A percentile compares a stretch with the other conserved stretches of the same genome.
Evolutionary conservation across 2,329 filamentous ascomycete genomes (phyloP).

Genomic region (Epichloe sibirici): DNA sequence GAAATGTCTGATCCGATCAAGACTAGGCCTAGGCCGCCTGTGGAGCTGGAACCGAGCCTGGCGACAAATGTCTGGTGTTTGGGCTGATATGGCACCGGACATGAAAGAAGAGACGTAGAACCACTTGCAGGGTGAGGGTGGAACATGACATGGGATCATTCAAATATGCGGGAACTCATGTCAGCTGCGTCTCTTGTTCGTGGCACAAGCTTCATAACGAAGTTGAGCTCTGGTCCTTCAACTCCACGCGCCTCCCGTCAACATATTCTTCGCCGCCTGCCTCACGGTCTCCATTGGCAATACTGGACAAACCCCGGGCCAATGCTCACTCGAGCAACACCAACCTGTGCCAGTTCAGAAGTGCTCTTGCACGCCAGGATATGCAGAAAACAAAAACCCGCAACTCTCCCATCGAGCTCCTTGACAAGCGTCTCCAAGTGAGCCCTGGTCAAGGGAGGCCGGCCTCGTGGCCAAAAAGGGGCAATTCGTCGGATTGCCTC

Average conservation of each 20-base stretch:
- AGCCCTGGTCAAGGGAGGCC: conserved; percentile 31
- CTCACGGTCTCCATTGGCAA: conserved; percentile 29
- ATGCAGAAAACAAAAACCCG: conserved; percentile 29
- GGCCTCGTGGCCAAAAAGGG: conserved; percentile 26
- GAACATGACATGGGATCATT: too few relatives aligned
- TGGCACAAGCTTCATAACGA: not conserved
- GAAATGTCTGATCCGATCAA: too few relatives aligned
- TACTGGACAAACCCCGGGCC: conserved; percentile 34
- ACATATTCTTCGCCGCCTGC: conserved; percentile 19
- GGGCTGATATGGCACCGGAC: too few relatives aligned
- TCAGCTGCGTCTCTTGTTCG: too few relatives aligned
- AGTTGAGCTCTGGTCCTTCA: too few relatives aligned
- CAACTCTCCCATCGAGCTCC: conserved; percentile 36
- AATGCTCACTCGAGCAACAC: conserved; percentile 43
- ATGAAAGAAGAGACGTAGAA: too few relatives aligned
- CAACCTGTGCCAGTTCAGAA: conserved; percentile 31
- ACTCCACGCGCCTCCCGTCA: conserved; percentile 12
- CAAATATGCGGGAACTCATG: too few relatives aligned
- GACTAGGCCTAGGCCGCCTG: too few relatives aligned
- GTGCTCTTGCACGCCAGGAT: conserved; percentile 31
- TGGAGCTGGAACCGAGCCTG: too few relatives aligned
- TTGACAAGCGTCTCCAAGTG: conserved; percentile 35
- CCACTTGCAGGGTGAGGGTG: too few relatives aligned
- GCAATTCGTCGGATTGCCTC: conserved; percentile 32
- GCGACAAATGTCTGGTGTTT: too few relatives aligned